Evolutionary conservation across 2,329 filamentous ascomycete genomes (phyloP), one percentile per base, ranked within the genome.

Genomic region (Dissoconium aciculare): DNA sequence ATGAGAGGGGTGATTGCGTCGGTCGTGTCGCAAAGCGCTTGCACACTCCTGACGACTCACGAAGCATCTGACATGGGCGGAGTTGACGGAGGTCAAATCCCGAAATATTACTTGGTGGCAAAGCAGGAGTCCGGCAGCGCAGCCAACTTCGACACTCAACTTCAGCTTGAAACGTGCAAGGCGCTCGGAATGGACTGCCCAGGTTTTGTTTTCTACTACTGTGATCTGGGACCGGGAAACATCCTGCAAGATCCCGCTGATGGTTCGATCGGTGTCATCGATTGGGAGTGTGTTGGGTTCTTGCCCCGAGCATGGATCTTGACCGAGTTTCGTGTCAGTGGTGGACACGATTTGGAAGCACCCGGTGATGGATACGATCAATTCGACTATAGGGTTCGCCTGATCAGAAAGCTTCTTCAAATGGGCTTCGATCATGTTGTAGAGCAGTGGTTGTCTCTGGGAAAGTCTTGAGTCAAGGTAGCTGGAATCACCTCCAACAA

Each of bases 251-350:
- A 26, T 4, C 16, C 17, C n/a, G n/a, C n/a, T 5, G 21, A 4
- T 4, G 17, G 15, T 13, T 13, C 15, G 11, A 12, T 30, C 11
- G 28, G 28, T 4, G 10, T 31, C 3, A 31, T 31, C 17, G 30
- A 31, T 26, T 31, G 30, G 30, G 30, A 31, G 15, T 31, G 30
- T n/a, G 21, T 13, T 11, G 30, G 21, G 3, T 31, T 31, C 16
- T 6, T 31, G 11, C 30, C 30, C 4, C 15, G 13, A 15, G 8
- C 15, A 3, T 31, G 30, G 30, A 31, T 31, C 6, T 23, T 17
- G 21, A 31, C 30, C 8, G 26, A 31, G 19, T 31, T 31, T 19
- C 6, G n/a, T 26, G 11, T 25, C 8, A 14, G 19, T 15, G 12
- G 19, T 13, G 13, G 30, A 23, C 19, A 8, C 19, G 19, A 23